Percentiles rank a stretch among this genome's conserved stretches.
Conservation (phyloP, 495 filamentous ascomycete species). For the Physcia stellaris region DNA sequence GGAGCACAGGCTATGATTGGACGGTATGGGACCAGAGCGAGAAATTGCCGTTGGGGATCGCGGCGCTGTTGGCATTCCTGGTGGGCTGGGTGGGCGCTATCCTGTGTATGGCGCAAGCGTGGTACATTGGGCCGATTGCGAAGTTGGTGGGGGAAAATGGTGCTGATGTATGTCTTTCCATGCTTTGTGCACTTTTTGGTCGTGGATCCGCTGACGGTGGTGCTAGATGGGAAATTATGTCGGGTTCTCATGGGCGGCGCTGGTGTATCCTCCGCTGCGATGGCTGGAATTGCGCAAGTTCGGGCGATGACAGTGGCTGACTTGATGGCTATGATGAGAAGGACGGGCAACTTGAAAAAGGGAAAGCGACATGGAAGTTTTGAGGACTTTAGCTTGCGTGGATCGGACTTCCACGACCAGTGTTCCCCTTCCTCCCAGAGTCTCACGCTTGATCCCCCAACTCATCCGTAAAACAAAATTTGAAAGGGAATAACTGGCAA, state of each 20-base stretch:
- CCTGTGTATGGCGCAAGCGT: slow-evolving; percentile 58
- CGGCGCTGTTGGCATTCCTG: slow-evolving; percentile 48
- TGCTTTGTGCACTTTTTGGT: no score
- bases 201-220: neutral
- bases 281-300: slow-evolving; percentile 31
- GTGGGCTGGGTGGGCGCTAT: slow-evolving; percentile 58
- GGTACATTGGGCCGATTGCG: slow-evolving; percentile 53
- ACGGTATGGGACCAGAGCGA: slow-evolving; percentile 41
- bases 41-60: slow-evolving; percentile 48
- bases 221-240: slow-evolving; percentile 32
- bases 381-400: no score
- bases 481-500: no score
- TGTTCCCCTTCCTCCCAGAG: no score
- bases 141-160: slow-evolving; percentile 37
- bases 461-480: no score
- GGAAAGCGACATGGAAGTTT: no score
- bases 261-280: slow-evolving; percentile 33
- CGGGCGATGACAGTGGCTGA: no score
- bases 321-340: no score
- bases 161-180: slow-evolving; percentile 33
- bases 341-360: no score
- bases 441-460: no score
- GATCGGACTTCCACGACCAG: no score
- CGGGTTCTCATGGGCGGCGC: slow-evolving; percentile 27
- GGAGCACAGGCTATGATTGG: slow-evolving; percentile 42